phyloP scores from a whole-genome alignment of 202 grass and related monocot genomes.

The Eragrostis tef region DNA sequence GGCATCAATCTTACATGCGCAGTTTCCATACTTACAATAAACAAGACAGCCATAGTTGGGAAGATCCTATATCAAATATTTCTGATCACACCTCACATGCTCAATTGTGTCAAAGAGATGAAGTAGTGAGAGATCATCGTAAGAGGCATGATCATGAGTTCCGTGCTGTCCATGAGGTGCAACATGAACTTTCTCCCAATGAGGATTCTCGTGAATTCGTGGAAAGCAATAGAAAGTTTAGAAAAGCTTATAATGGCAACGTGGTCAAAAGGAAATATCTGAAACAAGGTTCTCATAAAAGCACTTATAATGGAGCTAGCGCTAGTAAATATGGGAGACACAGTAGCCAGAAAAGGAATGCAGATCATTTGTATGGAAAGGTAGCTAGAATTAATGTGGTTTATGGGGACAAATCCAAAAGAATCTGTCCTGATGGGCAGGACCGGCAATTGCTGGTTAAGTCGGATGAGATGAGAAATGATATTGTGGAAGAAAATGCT shows the following conservation, averaged over 20 bases:
- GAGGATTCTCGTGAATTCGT: conserved; percentile 22
- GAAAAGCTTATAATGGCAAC: conserved; percentile 28
- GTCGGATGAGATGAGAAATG: conserved; percentile 37
- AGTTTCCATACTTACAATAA: conserved; percentile 3
- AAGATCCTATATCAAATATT: conserved; percentile 15
- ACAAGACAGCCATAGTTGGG: neutral
- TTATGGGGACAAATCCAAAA: conserved; percentile 39
- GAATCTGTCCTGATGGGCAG: neutral
- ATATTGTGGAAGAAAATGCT: conserved; percentile 13
- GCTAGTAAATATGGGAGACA: conserved; percentile 22
- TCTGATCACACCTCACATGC: conserved; percentile 22
- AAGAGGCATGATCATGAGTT: conserved; percentile 29
- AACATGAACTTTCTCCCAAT: conserved; percentile 30
- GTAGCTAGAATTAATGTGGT: conserved; percentile 14
- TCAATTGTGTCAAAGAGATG: conserved; percentile 14
- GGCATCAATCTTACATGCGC: conserved; percentile 31
- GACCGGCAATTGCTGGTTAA: conserved; percentile 6
- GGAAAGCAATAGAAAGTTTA: conserved; percentile 10
- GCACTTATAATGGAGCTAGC: conserved; percentile 5
- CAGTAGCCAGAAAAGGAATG: conserved; percentile 27
- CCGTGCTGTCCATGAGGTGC: neutral
- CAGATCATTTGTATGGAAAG: conserved; percentile 34
- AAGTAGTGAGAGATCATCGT: conserved; percentile 14
- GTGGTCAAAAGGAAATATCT: conserved; percentile 26
- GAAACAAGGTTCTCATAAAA: conserved; percentile 18